Base-by-base conservation (phyloP, 495 filamentous ascomycete genomes). In the Choiromyces venosus region DNA sequence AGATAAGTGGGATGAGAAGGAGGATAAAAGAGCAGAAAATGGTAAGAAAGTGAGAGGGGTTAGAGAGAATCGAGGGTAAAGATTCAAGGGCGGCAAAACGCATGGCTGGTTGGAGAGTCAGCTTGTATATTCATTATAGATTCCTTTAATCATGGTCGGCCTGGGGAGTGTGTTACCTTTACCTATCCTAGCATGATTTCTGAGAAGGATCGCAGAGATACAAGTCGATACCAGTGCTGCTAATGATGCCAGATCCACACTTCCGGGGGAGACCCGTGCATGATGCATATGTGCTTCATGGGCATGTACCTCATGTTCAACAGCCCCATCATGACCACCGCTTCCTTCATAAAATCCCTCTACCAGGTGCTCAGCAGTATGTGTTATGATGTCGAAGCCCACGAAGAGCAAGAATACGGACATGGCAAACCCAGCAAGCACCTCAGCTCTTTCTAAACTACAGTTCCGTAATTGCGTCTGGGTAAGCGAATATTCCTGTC, bases 381-480 rank as follows among this genome's bases (percentile, higher is more conserved):
- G 95, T 56, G 91, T 94, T 65, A 99, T 90, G 52, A 98, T 87
- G 79, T 99, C 95, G 78, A 99, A 89, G 33, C 94, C 94, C 88
- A 97, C 97, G 82, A 99, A 99, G 38, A 97, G 87, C 12, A 99
- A 88, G 65, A 97, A 90, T 21, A 99, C 90, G 71, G 92, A 93
- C 91, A 97, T 93, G 40, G 93, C 95, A 73, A 99, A 97, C n/a
- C 95, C 95, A 65, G 93, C 93, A 3, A 99, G 86, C 1, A 99
- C 94, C 80, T 99, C 95, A 65, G 92, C 91, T 61, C 95, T 88
- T 81, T 97, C 92, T 12, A 97, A 86, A 25, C 88, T 82, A 65
- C 25, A 25, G 65, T 21, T n/a, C 16, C 71, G 29, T 72, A 21
- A 70, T 44, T 18, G 37, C 18, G 29, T 36, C 46, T 72, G 40